Evolutionary conservation across 1,139 yeast genomes (phyloP).

Genomic region (Saccharomyces hybrid): DNA sequence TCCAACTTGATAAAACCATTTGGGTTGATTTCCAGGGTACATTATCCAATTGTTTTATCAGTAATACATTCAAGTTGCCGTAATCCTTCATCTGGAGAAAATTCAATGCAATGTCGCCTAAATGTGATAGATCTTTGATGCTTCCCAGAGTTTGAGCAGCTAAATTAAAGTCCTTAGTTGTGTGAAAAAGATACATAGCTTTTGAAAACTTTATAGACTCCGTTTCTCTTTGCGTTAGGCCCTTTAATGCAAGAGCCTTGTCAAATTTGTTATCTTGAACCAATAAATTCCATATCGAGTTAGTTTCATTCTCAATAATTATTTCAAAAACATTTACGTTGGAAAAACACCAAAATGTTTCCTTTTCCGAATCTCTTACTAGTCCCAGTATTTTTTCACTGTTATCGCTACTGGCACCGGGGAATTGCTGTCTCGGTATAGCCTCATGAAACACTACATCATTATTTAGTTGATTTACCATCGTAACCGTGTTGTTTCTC

Average conservation of each 20-base stretch:
- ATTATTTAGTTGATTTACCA: slow-evolving; percentile 46
- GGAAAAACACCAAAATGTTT: slow-evolving; percentile 58
- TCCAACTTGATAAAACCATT: slow-evolving; percentile 71
- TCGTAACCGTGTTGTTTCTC: slow-evolving; percentile 37
- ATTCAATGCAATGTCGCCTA: slow-evolving; percentile 63
- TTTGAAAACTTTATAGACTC: slow-evolving; percentile 56
- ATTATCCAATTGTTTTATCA: slow-evolving; percentile 44
- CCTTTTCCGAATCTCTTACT: slow-evolving; percentile 46
- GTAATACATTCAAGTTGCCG: slow-evolving; percentile 45
- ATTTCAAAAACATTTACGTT: slow-evolving; percentile 53
- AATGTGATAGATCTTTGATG: neutral
- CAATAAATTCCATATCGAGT: slow-evolving; percentile 70
- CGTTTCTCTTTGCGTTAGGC: slow-evolving; percentile 36
- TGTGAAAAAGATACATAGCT: slow-evolving; percentile 46
- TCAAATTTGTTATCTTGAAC: slow-evolving; percentile 56
- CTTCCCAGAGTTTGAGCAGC: slow-evolving; percentile 61
- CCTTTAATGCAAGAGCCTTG: slow-evolving; percentile 50
- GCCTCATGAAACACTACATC: slow-evolving; percentile 38
- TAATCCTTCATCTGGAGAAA: slow-evolving; percentile 40
- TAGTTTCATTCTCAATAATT: slow-evolving; percentile 58
- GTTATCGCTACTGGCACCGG: neutral
- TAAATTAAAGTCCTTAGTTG: neutral
- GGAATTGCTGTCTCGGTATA: slow-evolving; percentile 29
- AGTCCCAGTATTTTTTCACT: slow-evolving; percentile 48
- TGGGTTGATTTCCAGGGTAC: slow-evolving; percentile 44